Conservation (phyloP, 1,139 yeast genomes). For the Candida sojae region DNA sequence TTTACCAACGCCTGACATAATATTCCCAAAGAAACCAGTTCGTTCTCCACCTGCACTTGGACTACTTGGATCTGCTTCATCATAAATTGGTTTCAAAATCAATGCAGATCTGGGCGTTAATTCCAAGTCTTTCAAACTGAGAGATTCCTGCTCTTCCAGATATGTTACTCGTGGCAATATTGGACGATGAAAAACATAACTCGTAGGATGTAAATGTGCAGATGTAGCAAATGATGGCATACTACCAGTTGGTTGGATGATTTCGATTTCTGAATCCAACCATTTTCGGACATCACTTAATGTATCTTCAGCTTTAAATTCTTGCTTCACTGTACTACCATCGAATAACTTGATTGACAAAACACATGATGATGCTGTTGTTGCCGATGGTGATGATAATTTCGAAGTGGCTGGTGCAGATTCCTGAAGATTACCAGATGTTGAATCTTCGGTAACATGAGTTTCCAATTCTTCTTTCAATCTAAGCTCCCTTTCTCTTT, state of each 20-base stretch:
- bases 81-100: constrained; percentile 57
- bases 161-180: constrained; percentile 37
- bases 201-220: constrained; percentile 32
- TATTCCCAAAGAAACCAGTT: constrained; percentile 18
- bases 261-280: constrained; percentile 52
- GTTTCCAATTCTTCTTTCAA: constrained; percentile 31
- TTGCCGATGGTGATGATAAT: background rate
- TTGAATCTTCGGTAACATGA: too few relatives aligned
- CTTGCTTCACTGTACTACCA: constrained; percentile 50
- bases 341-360: constrained; percentile 56
- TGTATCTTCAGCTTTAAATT: constrained; percentile 43
- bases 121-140: constrained; percentile 46
- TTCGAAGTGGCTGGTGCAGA: background rate
- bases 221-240: constrained; percentile 43
- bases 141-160: constrained; percentile 55
- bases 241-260: constrained; percentile 24
- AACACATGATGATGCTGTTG: constrained; percentile 28
- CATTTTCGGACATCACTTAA: constrained; percentile 60
- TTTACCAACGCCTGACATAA: constrained; percentile 15
- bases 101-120: constrained; percentile 68
- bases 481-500: constrained; percentile 49
- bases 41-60: constrained; percentile 14
- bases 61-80: constrained; percentile 22
- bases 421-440: background rate
- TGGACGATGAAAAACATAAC: constrained; percentile 42